These are phyloP conservation scores for Fusarium guadeloupense DNA, from an alignment of 2,329 filamentous ascomycete genomes.

Conservation along the genomic window DNA sequence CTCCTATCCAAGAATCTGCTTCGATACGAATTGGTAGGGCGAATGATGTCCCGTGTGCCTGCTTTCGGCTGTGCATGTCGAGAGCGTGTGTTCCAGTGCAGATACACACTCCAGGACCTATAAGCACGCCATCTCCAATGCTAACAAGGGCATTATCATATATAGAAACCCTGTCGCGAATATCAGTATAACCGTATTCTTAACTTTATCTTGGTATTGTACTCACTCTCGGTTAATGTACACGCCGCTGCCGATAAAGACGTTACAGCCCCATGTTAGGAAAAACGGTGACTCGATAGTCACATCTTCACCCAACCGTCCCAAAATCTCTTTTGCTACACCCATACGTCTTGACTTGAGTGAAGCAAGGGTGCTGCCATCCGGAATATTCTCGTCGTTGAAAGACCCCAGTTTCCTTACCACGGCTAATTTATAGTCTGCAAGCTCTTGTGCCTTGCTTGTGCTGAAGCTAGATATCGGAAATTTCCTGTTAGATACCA, in stretches of 20 bases:
- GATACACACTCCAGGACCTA: slow-evolving; percentile 15
- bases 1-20: slow-evolving; percentile 18
- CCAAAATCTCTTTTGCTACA: slow-evolving; percentile 6
- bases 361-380: neutral
- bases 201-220: neutral
- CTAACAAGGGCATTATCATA: slow-evolving; percentile 16
- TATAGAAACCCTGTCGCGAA: neutral
- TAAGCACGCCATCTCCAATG: slow-evolving; percentile 2
- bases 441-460: neutral
- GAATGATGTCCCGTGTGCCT: slow-evolving; percentile 5
- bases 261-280: slow-evolving; percentile 18
- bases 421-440: neutral
- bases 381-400: slow-evolving; percentile 1
- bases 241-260: slow-evolving; percentile 1
- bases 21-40: slow-evolving; percentile 16
- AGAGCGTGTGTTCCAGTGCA: slow-evolving; percentile 7
- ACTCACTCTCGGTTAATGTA: slow-evolving; percentile 23
- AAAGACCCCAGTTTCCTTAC: slow-evolving; percentile 4
- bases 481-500: neutral
- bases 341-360: slow-evolving; percentile 5
- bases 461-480: neutral
- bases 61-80: neutral
- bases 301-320: neutral
- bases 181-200: neutral
- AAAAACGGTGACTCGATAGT: slow-evolving; percentile 16